Evolutionary conservation across 306 rosid genomes (phyloP), one percentile per base, ranked within the genome.

Genomic region (Vigna reflexopilosa): DNA sequence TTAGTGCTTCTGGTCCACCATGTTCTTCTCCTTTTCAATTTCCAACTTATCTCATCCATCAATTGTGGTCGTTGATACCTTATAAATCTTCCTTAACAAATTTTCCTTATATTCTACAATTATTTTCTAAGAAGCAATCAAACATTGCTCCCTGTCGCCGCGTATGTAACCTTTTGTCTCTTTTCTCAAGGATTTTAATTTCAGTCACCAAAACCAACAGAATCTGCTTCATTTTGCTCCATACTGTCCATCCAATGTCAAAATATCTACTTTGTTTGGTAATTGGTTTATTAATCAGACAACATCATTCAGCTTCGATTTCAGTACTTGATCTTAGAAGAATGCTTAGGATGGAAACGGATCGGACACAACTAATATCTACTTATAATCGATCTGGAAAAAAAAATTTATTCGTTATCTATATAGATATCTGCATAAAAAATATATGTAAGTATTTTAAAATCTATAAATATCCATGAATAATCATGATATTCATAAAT

Each of bases 11-110:
- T 62, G 85, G 73, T 48, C 83, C 85, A 80, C 82, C 89, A 86
- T 77, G 73, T 72, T 80, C 83, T 76, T 72, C 81, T 72, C 76
- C 75, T 80, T 86, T 83, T 72, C 76, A 80, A 71, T 72, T 82
- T 74, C 52, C 76, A 19, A 52, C 66, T 80, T 49, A 79, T 82
- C 58, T 82, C 79, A 84, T 85, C 87, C 87, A 87, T 82, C 89
- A 76, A 81, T 79, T 77, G 87, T 86, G 89, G 86, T 77, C 68
- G 87, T 86, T 88, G 87, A 61, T 76, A 66, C 87, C 73, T 51
- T 63, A 61, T 65, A 70, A 81, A 55, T 69, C 77, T 82, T 79
- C 51, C 68, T 44, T 16, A 15, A 26, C 57, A 72, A 38, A 5
- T 32, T 67, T 61, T 34, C 19, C 83, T 78, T 56, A 57, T 54